A percentile compares a stretch with the other conserved stretches of the same genome.
Evolutionary conservation across 192 early-diverging fungal genomes (phyloP).

Genomic region (Pilobolus umbonatus): DNA sequence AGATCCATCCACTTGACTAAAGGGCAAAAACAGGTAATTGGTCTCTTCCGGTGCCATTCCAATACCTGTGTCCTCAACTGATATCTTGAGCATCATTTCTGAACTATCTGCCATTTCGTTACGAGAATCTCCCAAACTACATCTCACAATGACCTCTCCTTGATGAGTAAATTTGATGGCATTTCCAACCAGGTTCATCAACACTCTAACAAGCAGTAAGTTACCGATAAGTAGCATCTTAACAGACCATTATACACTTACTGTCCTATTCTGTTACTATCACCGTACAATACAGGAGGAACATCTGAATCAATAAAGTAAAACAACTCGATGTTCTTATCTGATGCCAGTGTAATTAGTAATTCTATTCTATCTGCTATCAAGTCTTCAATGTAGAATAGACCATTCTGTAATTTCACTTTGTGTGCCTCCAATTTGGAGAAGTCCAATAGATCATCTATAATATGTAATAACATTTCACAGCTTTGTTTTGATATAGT

Average conservation of each 20-base stretch:
- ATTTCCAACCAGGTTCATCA: slow-evolving; percentile 74
- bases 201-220: no score
- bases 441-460: slow-evolving; percentile 46
- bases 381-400: slow-evolving; percentile 39
- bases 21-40: slow-evolving; percentile 50
- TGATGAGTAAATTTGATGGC: slow-evolving; percentile 63
- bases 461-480: slow-evolving; percentile 46
- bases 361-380: slow-evolving; percentile 48
- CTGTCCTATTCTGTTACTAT: slow-evolving; percentile 63
- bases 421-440: slow-evolving; percentile 46
- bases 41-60: slow-evolving; percentile 34
- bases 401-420: slow-evolving; percentile 36
- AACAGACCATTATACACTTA: no score
- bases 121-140: slow-evolving; percentile 20
- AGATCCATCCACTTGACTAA: slow-evolving; percentile 59
- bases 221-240: background rate
- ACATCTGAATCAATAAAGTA: slow-evolving; percentile 53
- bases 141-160: slow-evolving; percentile 45
- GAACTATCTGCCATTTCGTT: slow-evolving; percentile 25
- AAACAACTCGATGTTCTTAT: slow-evolving; percentile 54
- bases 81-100: slow-evolving; percentile 36
- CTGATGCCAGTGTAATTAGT: slow-evolving; percentile 55
- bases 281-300: slow-evolving; percentile 53
- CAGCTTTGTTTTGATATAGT: slow-evolving; percentile 46
- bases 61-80: slow-evolving; percentile 48